phyloP scores from a whole-genome alignment of 305 asterid species.

The Fraxinus greggii region DNA sequence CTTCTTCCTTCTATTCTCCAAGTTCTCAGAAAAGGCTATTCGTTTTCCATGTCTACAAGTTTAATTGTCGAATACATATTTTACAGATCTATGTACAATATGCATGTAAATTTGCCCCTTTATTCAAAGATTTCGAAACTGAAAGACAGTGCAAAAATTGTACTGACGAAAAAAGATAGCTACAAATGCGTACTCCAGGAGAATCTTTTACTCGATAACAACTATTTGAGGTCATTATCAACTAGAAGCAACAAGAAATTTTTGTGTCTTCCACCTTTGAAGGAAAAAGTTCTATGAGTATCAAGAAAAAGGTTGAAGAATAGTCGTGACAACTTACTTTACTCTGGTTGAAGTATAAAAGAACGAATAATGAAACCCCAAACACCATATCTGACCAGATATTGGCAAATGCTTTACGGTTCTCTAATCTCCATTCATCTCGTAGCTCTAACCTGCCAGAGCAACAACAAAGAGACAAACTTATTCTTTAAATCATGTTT shows the following conservation, averaged over 20 bases:
- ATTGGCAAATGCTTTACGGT: conserved; percentile 90
- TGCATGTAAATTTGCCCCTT: not conserved
- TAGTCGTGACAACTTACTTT: conserved; percentile 55
- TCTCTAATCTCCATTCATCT: conserved; percentile 86
- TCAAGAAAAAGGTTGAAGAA: conserved; percentile 5
- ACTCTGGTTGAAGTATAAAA: conserved; percentile 73
- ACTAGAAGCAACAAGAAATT: not conserved
- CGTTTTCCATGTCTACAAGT: not conserved
- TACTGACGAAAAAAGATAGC: not conserved
- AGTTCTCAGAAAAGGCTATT: not conserved
- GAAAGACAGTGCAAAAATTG: not conserved
- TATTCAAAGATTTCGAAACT: not conserved
- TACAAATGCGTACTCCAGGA: not conserved
- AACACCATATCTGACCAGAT: conserved; percentile 91
- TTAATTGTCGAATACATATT: not conserved
- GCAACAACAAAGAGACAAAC: conserved; percentile 15
- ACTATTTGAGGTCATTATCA: not conserved
- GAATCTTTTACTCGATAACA: not conserved
- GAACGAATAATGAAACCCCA: conserved; percentile 79
- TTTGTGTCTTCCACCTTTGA: not conserved
- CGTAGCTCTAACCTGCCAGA: conserved; percentile 74
- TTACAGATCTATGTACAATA: not conserved
- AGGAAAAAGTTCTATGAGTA: not conserved
- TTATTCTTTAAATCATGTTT: not conserved
- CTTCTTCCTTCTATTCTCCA: not conserved